Base-by-base conservation (phyloP, 1,284 basidiomycete genomes). In the Malassezia nana region DNA sequence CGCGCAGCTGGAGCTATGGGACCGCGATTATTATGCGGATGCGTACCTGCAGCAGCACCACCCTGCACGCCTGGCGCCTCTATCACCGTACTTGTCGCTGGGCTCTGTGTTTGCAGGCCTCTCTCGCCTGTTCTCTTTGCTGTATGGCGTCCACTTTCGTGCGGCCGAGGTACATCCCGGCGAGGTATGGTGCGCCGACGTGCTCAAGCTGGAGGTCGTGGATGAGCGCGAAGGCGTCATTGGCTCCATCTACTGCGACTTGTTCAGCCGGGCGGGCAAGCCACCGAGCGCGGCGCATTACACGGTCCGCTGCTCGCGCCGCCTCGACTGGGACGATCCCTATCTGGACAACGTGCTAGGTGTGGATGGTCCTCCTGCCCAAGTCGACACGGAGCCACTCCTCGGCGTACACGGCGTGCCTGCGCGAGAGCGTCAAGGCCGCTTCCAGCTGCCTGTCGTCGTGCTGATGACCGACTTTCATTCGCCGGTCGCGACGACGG, bases 281-380 rank as follows among this genome's bases (percentile, higher is more conserved):
- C 83, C 88, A 3, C 81, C 83, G 38, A 88, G 89, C 12, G 91
- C 94, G 0, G 94, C 92, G 1, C 92, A 98, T 75, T 98, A 95
- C 75, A 98, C 92, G 2, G 89, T 98, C 9, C 82, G 90, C 9
- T 98, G 94, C 76, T 94, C 89, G 2, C 78, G 92, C 38, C 78
- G 92, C 45, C 84, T 87, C 1, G 91, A 96, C 66, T 83, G 91
- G 58, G 92, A 98, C 66, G 88, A 95, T 69, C 79, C 81, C 50
- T 73, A 67, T 0, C 81, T 81, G 0, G 91, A 96, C 72, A 29
- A 65, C 15, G 41, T 28, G 12, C 59, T 48, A 25, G 63, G 58
- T 6, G 28, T 25, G 28, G 18, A 29, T 10, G 48, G 18, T 1
- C 31, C 47, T 15, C 48, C 48, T 2, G n/a, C 20, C 29, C 38